These are phyloP conservation scores for Sparassis latifolia DNA, from an alignment of 1,284 basidiomycete species.

Conservation along the genomic window DNA sequence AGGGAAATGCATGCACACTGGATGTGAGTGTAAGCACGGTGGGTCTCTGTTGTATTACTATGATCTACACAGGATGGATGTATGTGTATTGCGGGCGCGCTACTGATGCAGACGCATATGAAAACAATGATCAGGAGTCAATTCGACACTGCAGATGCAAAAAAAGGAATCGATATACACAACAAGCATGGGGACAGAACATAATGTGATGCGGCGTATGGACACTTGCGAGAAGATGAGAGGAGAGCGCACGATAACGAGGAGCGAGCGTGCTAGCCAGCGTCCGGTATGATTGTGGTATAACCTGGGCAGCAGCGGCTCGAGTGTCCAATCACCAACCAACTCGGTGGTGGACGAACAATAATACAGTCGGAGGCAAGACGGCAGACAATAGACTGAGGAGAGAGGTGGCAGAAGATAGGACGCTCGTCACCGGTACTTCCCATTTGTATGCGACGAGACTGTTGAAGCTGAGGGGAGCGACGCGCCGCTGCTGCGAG, in stretches of 20 bases:
- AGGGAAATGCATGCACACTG: too few relatives aligned
- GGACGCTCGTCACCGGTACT: constrained; percentile 21
- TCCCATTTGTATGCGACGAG: constrained; percentile 24
- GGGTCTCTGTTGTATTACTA: too few relatives aligned
- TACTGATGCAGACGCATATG: too few relatives aligned
- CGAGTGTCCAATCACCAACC: background rate
- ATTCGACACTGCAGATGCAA: too few relatives aligned
- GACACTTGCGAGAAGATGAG: background rate
- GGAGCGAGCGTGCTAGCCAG: background rate
- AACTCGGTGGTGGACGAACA: background rate
- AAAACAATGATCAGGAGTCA: too few relatives aligned
- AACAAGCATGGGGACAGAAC: background rate
- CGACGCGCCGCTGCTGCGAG: constrained; percentile 16
- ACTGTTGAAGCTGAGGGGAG: constrained; percentile 19
- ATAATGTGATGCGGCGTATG: background rate
- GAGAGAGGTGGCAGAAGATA: background rate
- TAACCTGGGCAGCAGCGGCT: background rate
- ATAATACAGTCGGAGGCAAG: background rate
- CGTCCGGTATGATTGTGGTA: background rate
- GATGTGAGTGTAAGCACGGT: too few relatives aligned
- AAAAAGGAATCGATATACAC: background rate
- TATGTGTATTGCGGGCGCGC: too few relatives aligned
- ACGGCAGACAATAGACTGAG: background rate
- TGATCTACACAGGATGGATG: too few relatives aligned
- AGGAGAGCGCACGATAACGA: background rate